A percentile compares a stretch with the other conserved stretches of the same genome.
Evolutionary conservation across 1,139 yeast genomes (phyloP).

Genomic region (Candida sojae): DNA sequence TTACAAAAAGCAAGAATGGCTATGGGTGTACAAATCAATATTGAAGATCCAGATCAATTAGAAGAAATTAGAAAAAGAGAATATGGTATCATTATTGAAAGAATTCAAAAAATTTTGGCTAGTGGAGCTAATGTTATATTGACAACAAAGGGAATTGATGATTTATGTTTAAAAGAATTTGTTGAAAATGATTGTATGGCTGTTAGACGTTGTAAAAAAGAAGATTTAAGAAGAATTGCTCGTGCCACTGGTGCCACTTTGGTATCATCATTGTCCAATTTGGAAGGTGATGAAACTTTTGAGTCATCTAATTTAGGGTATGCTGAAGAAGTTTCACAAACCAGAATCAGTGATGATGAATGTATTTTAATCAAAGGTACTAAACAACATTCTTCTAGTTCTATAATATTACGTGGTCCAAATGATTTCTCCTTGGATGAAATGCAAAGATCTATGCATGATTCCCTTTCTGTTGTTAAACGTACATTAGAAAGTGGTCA

Average conservation of each 20-base stretch:
- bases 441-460: constrained; percentile 97
- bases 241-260: constrained; percentile 97
- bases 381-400: constrained; percentile 87
- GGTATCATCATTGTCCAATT: constrained; percentile 81
- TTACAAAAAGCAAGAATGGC: constrained; percentile 98
- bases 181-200: constrained; percentile 97
- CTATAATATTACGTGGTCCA: constrained; percentile 92
- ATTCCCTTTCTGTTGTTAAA: constrained; percentile 91
- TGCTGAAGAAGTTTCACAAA: constrained; percentile 92
- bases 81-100: constrained; percentile 85
- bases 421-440: constrained; percentile 96
- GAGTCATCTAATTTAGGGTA: constrained; percentile 83
- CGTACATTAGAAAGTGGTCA: constrained; percentile 93
- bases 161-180: constrained; percentile 90
- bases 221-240: constrained; percentile 94
- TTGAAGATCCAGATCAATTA: constrained; percentile 95
- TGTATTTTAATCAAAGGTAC: constrained; percentile 95
- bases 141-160: constrained; percentile 98
- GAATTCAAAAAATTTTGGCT: constrained; percentile 80
- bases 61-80: constrained; percentile 96
- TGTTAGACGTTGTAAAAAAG: constrained; percentile 96
- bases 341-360: constrained; percentile 93
- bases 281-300: constrained; percentile 97
- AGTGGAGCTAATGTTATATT: constrained; percentile 97
- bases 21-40: constrained; percentile 95